phyloP scores from a whole-genome alignment of 2,329 filamentous ascomycete genomes.

The Xylaria sp. region DNA sequence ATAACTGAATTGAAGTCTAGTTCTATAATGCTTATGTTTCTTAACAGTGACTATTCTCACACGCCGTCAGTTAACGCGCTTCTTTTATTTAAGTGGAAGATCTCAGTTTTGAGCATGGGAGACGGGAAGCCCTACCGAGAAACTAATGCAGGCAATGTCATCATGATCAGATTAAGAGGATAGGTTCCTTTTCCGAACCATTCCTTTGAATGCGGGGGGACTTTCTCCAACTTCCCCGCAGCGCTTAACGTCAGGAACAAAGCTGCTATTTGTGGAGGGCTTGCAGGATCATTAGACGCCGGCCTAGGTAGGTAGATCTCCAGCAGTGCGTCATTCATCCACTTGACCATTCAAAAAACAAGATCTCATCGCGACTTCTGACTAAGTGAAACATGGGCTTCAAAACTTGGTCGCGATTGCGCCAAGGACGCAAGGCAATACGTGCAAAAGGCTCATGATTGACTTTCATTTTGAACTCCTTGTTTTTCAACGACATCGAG shows the following conservation, averaged over 20 bases:
- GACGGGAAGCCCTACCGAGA: neutral
- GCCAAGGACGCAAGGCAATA: neutral
- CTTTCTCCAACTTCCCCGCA: slow-evolving; percentile 25
- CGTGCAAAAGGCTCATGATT: neutral
- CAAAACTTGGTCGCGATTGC: slow-evolving; percentile 16
- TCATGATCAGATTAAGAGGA: neutral
- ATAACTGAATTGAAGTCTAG: neutral
- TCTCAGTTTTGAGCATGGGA: neutral
- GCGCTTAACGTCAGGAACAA: slow-evolving; percentile 10
- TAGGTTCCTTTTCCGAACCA: neutral
- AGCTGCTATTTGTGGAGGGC: slow-evolving; percentile 3
- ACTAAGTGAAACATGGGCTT: slow-evolving; percentile 25
- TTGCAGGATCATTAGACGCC: slow-evolving; percentile 11
- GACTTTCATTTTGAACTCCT: neutral
- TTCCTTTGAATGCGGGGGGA: slow-evolving; percentile 1
- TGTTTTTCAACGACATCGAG: neutral
- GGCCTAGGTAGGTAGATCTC: slow-evolving; percentile 18
- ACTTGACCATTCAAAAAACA: slow-evolving; percentile 28
- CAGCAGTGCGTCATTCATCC: slow-evolving; percentile 30
- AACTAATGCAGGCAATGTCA: neutral
- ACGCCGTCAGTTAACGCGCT: too few species aligned
- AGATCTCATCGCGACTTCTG: slow-evolving; percentile 23
- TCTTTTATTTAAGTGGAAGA: neutral
- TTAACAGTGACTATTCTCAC: neutral
- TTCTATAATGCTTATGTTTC: neutral